Evolutionary conservation across 257 asterid genomes (phyloP).

Genomic region (Scutellaria minor): DNA sequence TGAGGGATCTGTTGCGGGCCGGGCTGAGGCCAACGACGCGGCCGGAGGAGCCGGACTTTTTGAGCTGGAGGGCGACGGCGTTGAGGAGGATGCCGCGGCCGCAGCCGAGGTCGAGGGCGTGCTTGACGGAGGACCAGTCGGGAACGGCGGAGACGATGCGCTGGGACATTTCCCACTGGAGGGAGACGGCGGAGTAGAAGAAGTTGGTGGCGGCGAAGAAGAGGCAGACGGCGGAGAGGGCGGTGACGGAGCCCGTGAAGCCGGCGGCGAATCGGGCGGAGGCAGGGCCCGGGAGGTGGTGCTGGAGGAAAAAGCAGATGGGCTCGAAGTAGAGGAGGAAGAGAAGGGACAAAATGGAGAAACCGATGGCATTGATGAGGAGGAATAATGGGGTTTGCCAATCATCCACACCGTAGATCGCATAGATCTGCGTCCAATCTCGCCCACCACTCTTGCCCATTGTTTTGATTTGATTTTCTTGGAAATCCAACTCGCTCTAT

Average conservation of each 20-base stretch:
- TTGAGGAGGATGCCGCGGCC: constrained; percentile 91
- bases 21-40: constrained; percentile 91
- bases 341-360: constrained; percentile 61
- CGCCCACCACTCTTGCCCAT: constrained; percentile 78
- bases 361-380: constrained; percentile 64
- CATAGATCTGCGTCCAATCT: constrained; percentile 97
- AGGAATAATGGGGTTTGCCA: constrained; percentile 89
- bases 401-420: constrained; percentile 89
- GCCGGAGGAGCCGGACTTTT: constrained; percentile 89
- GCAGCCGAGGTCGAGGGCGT: constrained; percentile 93
- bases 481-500: too few species aligned
- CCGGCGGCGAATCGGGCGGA: constrained; percentile 84
- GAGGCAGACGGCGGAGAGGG: constrained; percentile 85
- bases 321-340: constrained; percentile 87
- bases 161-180: constrained; percentile 95
- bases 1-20: constrained; percentile 33
- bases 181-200: constrained; percentile 84
- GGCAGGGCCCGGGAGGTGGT: constrained; percentile 66
- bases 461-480: background rate
- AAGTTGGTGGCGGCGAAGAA: constrained; percentile 81
- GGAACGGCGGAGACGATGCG: constrained; percentile 77
- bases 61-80: constrained; percentile 91
- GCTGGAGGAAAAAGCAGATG: constrained; percentile 57
- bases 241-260: constrained; percentile 84
- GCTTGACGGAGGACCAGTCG: constrained; percentile 89